Base-by-base conservation (phyloP, 2,329 filamentous ascomycete species). In the Colletotrichum sp. region DNA sequence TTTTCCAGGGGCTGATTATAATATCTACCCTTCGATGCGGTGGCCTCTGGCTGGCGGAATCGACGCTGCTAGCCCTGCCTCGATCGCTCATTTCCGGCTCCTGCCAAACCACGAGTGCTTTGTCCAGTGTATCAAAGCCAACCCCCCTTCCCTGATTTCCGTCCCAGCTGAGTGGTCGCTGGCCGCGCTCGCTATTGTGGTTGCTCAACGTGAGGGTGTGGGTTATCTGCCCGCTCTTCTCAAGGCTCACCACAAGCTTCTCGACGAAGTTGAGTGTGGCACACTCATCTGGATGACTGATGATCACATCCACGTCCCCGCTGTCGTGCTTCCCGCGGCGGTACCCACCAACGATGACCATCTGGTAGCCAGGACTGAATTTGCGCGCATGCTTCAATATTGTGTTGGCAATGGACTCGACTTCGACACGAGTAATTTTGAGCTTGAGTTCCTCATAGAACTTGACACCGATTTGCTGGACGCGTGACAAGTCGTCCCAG, bases 381-480 rank as follows among this genome's bases (percentile, higher is more conserved):
- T 83, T 85, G 61, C 92, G 91, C 2, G 95, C 95, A 77, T 97
- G 93, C 3, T 85, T 80, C 2, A 93, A 88, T 18, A 98, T 89
- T 1, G 88, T 87, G 6, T 85, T 80, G 0, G 90, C 91, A 69
- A 98, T 98, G 0, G 82, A 80, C 78, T 95, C 93, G 0, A 95
- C 94, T 83, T 98, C 96, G 0, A 81, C 73, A 2, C 96, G 91
- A 0, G 95, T 90, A 6, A 98, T 95, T 16, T 90, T 92, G 18
- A 89, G 84, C 61, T 91, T 86, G 71, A 99, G 94, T 77, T 98
- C 96, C 38, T 97, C 94, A 82, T 97, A 98, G 84, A 93, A 98
- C 82, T 98, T 98, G 60, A 98, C 88, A 0, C 97, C 96, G 71
- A 98, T 98, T 82, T 98, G 96, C 83, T 98, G 96, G 2, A 95